Base-by-base conservation (phyloP, 2,329 filamentous ascomycete genomes). In the Didymella glomerata region DNA sequence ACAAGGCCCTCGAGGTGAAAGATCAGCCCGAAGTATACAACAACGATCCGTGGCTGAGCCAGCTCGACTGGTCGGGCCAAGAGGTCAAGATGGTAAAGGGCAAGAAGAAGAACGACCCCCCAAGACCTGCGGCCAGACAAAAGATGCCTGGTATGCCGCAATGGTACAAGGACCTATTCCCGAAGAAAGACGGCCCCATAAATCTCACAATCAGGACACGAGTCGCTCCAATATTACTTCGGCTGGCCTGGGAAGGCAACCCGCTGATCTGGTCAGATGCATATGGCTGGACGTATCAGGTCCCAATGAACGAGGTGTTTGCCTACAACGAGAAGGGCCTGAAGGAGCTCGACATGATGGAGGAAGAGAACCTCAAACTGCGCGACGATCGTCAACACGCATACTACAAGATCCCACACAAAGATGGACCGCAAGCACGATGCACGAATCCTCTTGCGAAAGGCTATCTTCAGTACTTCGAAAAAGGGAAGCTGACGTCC, bases 381-480 rank as follows among this genome's bases (percentile, higher is more conserved):
- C 84, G 87, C 30, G 84, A 90, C 61, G 93, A 97, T 72, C 75
- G 66, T 4, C 76, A 80, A 2, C 84, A 90, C 62, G 77, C 83
- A 6, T 99, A 96, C 76, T 96, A 94, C 80, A 99, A 98, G 74
- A 83, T 99, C 4, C 95, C 96, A 0, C 95, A 99, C 78, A 98
- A 98, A 69, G 93, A 98, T 75, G 95, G 95, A 0, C 93, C 93
- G 0, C 84, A 86, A 20, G 89, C 94, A 14, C 85, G 95, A 57
- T 98, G 95, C 76, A 86, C 85, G 1, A 97, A 88, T 63, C 95
- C 95, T 0, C 85, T 99, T 75, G 93, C 95, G 8, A 99, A 99
- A 78, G 86, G 90, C 11, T 99, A 98, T 69, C 81, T 97, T 57
- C 77, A 88, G 50, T 97, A 96, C 75, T 98, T 99, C 70, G 95